A percentile compares a stretch with the other conserved stretches of the same genome.
These are phyloP conservation scores for Phoenix roebelenii DNA, from an alignment of 176 grass and related monocot genomes.

Conservation along the genomic window DNA sequence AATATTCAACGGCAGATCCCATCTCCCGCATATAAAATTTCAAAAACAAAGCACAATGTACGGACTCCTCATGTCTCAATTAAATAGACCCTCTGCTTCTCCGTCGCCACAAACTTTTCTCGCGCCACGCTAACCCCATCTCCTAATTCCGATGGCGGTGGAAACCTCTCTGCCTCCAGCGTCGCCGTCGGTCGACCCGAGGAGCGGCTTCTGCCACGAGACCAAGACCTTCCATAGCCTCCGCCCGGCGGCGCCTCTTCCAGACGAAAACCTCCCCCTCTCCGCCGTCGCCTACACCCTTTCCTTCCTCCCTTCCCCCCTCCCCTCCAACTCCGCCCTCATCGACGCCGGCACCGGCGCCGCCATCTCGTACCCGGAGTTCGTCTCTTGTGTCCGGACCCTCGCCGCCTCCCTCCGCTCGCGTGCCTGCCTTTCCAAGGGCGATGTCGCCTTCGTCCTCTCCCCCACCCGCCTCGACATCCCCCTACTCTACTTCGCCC, in stretches of 20 bases:
- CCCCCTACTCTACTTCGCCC: conserved; percentile 46
- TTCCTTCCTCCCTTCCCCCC: conserved; percentile 30
- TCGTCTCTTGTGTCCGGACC: conserved; percentile 41
- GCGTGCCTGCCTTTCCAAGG: conserved; percentile 17
- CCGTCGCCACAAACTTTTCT: no score
- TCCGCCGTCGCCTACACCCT: conserved; percentile 41
- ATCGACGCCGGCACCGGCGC: conserved; percentile 39
- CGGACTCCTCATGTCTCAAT: no score
- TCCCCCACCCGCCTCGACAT: conserved; percentile 41
- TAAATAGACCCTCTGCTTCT: no score
- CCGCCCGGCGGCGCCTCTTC: conserved; percentile 18
- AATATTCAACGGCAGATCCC: no score
- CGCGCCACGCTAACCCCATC: no score
- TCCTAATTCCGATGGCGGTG: no score
- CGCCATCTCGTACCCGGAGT: conserved; percentile 41
- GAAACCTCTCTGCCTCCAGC: background rate
- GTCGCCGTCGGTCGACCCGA: conserved; percentile 19
- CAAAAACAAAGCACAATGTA: no score
- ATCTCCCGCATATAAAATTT: no score
- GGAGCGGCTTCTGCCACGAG: conserved; percentile 41
- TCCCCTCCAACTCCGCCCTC: conserved; percentile 36
- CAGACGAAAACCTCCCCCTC: conserved; percentile 34
- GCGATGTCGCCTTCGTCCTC: conserved; percentile 44
- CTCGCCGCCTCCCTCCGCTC: conserved; percentile 37
- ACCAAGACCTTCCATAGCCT: conserved; percentile 57